A percentile compares a stretch with the other conserved stretches of the same genome.
phyloP scores from a whole-genome alignment of 768 basidiomycete genomes.

The Hydnum rufescens region DNA sequence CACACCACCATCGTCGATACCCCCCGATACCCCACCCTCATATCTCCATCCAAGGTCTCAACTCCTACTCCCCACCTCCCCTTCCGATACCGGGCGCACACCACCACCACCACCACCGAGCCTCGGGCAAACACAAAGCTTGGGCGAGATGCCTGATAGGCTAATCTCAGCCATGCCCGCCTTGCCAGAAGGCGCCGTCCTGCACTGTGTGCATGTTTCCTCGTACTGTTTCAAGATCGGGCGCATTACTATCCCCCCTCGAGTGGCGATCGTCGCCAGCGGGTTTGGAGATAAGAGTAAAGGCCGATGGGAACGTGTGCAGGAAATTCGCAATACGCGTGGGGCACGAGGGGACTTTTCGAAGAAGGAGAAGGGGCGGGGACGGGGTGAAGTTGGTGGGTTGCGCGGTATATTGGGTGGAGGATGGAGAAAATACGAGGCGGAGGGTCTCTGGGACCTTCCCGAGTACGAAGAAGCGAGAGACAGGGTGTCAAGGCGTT shows the following conservation, averaged over 20 bases:
- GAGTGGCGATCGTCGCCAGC: conserved; percentile 8
- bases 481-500: conserved; percentile 1
- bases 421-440: conserved; percentile 9
- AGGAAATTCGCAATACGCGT: conserved; percentile 5
- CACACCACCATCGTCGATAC: background rate
- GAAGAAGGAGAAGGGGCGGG: background rate
- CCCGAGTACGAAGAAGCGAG: conserved; percentile 8
- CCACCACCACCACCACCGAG: background rate
- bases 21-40: background rate
- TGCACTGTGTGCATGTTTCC: conserved; percentile 10
- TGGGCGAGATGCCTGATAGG: background rate
- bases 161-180: background rate
- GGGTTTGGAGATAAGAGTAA: conserved; percentile 8
- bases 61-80: background rate
- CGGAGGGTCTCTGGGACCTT: conserved; percentile 7
- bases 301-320: conserved; percentile 10
- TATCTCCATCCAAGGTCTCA: background rate
- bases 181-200: conserved; percentile 8
- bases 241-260: conserved; percentile 10
- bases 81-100: background rate
- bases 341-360: background rate
- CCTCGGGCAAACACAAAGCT: background rate
- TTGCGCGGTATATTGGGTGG: conserved; percentile 9
- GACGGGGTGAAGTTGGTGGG: conserved; percentile 1
- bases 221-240: conserved; percentile 10